Conservation (phyloP, 176 grass and related monocot genomes). For the Elymus sibiricus region DNA sequence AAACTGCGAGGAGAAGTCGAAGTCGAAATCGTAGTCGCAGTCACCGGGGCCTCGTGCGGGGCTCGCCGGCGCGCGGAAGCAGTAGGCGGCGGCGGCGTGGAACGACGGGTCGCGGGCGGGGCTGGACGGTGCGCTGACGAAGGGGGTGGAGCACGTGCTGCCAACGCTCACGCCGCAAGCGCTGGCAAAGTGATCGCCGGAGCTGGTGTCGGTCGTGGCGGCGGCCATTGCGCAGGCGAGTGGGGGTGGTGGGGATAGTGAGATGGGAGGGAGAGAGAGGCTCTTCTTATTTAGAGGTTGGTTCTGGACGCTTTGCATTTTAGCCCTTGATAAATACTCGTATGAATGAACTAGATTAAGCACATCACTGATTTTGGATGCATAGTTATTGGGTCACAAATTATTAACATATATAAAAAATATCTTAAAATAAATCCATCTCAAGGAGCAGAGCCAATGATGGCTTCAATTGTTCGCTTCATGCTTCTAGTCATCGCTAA, state of each 20-base stretch:
- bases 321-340: background rate
- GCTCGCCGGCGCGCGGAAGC: conserved; percentile 79
- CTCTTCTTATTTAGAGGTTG: background rate
- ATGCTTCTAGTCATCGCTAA: too few relatives aligned
- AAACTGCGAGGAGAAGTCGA: conserved; percentile 33
- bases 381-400: too few relatives aligned
- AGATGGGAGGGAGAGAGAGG: background rate
- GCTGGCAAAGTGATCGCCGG: background rate
- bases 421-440: too few relatives aligned
- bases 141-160: conserved; percentile 60
- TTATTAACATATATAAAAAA: too few relatives aligned
- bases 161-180: background rate
- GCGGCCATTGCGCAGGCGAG: conserved; percentile 27
- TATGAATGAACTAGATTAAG: background rate
- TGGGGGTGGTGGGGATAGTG: background rate
- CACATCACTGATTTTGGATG: too few relatives aligned
- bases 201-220: background rate
- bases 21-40: conserved; percentile 30
- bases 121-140: conserved; percentile 54
- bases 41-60: conserved; percentile 36
- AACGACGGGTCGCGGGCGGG: conserved; percentile 31
- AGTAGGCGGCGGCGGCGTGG: conserved; percentile 29
- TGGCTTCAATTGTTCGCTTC: too few relatives aligned
- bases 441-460: too few relatives aligned
- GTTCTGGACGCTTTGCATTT: background rate